Conservation (phyloP, 2,329 filamentous ascomycete genomes). For the Apiospora pterosperma region DNA sequence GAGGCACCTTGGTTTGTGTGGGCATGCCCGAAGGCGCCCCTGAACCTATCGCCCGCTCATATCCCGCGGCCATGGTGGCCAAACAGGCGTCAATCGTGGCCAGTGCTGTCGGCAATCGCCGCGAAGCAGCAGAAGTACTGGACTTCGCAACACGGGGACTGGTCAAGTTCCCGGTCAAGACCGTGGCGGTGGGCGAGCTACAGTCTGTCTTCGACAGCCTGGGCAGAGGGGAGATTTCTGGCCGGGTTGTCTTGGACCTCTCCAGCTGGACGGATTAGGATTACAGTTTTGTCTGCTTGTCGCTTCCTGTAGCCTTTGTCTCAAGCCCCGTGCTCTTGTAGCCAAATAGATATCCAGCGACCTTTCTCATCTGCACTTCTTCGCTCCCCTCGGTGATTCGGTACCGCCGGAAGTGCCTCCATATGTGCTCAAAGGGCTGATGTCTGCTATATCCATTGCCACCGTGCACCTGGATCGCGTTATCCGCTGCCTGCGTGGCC, state of each 20-base stretch:
- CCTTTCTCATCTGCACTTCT: conserved; percentile 65
- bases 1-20: conserved; percentile 48
- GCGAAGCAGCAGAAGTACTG: conserved; percentile 45
- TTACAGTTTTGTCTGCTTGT: neutral
- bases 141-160: conserved; percentile 44
- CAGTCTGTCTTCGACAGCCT: conserved; percentile 40
- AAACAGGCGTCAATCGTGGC: conserved; percentile 44
- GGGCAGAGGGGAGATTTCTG: conserved; percentile 38
- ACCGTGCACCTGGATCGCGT: conserved; percentile 60
- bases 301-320: neutral
- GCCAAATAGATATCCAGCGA: conserved; percentile 49
- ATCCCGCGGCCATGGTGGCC: conserved; percentile 36
- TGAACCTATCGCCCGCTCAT: conserved; percentile 40
- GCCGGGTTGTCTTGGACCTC: conserved; percentile 44
- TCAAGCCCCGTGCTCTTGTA: conserved; percentile 14
- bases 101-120: conserved; percentile 46
- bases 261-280: neutral
- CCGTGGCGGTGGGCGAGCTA: conserved; percentile 44
- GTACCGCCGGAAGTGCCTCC: conserved; percentile 60
- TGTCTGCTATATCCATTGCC: conserved; percentile 57
- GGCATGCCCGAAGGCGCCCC: conserved; percentile 45
- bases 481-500: conserved; percentile 57
- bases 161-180: conserved; percentile 39
- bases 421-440: conserved; percentile 62
- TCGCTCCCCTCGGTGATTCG: conserved; percentile 63